These are phyloP conservation scores for Mollisia scopiformis DNA, from an alignment of 2,329 filamentous ascomycete genomes.

Conservation along the genomic window DNA sequence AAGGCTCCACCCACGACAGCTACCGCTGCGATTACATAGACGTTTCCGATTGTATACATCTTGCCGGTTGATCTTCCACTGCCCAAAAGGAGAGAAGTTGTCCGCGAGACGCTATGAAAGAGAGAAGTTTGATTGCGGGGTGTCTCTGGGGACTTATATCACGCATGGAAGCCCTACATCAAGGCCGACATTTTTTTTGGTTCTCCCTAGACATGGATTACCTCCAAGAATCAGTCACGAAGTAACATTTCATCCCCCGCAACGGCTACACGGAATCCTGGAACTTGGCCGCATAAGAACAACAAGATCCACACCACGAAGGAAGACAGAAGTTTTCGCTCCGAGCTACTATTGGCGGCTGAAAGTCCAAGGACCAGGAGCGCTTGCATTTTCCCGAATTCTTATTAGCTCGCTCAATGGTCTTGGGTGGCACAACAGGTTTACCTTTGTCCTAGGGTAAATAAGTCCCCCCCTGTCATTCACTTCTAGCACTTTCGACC, in stretches of 20 bases:
- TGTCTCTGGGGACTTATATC: background rate
- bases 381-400: background rate
- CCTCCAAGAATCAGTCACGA: conserved; percentile 12
- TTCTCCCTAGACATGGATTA: conserved; percentile 11
- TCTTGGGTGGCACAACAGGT: background rate
- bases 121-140: background rate
- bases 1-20: conserved; percentile 37
- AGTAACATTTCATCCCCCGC: conserved; percentile 9
- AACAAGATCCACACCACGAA: conserved; percentile 8
- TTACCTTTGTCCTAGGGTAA: no score
- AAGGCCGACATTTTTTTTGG: background rate
- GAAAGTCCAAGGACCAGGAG: background rate
- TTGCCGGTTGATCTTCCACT: conserved; percentile 7
- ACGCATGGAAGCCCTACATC: background rate
- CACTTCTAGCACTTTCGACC: no score
- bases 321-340: background rate
- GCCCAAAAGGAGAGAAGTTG: background rate
- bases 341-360: background rate
- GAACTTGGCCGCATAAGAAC: background rate
- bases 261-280: conserved; percentile 7
- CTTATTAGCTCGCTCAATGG: background rate
- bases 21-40: conserved; percentile 37
- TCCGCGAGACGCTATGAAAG: background rate
- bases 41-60: conserved; percentile 31
- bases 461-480: no score